phyloP scores from a whole-genome alignment of 768 basidiomycete species.

The Boletus reticuloceps region DNA sequence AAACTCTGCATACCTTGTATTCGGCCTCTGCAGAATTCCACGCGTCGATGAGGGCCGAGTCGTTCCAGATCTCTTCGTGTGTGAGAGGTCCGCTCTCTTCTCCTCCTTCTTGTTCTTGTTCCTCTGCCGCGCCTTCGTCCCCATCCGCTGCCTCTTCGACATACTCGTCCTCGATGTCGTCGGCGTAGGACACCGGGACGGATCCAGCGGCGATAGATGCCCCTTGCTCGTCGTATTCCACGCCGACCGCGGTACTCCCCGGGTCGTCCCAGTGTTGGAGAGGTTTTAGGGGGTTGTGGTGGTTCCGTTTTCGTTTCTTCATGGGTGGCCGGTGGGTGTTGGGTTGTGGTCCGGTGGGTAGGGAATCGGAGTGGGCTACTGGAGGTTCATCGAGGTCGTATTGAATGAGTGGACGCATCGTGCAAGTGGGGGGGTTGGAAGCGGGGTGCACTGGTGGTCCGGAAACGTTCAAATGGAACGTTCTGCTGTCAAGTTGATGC shows the following conservation, averaged over 20 bases:
- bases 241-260: conserved; percentile 18
- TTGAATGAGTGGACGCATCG: conserved; percentile 28
- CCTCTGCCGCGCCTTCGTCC: conserved; percentile 30
- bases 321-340: conserved; percentile 32
- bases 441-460: background rate
- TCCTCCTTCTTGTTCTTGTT: conserved; percentile 34
- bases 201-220: background rate
- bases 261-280: conserved; percentile 48
- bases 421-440: background rate
- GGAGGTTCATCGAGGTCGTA: conserved; percentile 26
- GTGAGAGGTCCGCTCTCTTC: conserved; percentile 63
- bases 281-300: conserved; percentile 13
- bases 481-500: too few species aligned
- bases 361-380: background rate
- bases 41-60: conserved; percentile 76
- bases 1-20: conserved; percentile 49
- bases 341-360: background rate
- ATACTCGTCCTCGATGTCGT: conserved; percentile 22
- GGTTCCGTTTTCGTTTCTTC: conserved; percentile 50
- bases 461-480: too few species aligned
- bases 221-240: conserved; percentile 34
- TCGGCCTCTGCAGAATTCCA: conserved; percentile 86
- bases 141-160: conserved; percentile 20
- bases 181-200: background rate
- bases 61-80: conserved; percentile 82